Evolutionary conservation across 2,329 filamentous ascomycete species (phyloP).

Genomic region (Parasarocladium wereldwijsianum): DNA sequence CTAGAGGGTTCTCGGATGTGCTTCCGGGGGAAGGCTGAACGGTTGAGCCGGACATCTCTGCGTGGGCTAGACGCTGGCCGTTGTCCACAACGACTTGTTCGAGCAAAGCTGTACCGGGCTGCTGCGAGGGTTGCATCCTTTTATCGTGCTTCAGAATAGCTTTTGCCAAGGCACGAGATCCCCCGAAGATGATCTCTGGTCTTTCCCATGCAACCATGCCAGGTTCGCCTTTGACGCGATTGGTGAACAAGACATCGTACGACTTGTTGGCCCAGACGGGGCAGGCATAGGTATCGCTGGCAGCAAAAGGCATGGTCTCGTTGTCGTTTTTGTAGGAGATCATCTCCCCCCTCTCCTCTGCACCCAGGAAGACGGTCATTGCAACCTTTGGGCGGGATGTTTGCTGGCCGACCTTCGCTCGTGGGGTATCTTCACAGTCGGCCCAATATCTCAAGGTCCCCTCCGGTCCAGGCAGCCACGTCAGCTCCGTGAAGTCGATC

Average conservation of each 20-base stretch:
- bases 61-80: constrained; percentile 7
- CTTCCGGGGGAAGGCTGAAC: constrained; percentile 6
- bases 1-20: constrained; percentile 1
- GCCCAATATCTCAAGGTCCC: constrained; percentile 42
- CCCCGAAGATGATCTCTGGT: constrained; percentile 28
- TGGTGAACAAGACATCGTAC: constrained; percentile 27
- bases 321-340: constrained; percentile 1
- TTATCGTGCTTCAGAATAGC: constrained; percentile 22
- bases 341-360: constrained; percentile 9
- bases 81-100: constrained; percentile 18
- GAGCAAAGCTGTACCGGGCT: constrained; percentile 14
- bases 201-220: constrained; percentile 34
- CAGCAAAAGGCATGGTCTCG: constrained; percentile 10
- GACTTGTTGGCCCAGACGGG: constrained; percentile 31
- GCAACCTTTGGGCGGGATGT: constrained; percentile 23
- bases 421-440: constrained; percentile 22
- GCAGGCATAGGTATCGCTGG: constrained; percentile 22
- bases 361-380: constrained; percentile 32
- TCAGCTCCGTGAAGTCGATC: constrained; percentile 44
- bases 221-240: constrained; percentile 22
- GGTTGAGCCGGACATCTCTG: constrained; percentile 14
- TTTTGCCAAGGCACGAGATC: constrained; percentile 24
- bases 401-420: constrained; percentile 12
- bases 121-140: constrained; percentile 17
- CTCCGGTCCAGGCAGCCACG: constrained; percentile 54